Evolutionary conservation across 2,329 filamentous ascomycete species (phyloP).

Genomic region (Ascochyta rabiei): DNA sequence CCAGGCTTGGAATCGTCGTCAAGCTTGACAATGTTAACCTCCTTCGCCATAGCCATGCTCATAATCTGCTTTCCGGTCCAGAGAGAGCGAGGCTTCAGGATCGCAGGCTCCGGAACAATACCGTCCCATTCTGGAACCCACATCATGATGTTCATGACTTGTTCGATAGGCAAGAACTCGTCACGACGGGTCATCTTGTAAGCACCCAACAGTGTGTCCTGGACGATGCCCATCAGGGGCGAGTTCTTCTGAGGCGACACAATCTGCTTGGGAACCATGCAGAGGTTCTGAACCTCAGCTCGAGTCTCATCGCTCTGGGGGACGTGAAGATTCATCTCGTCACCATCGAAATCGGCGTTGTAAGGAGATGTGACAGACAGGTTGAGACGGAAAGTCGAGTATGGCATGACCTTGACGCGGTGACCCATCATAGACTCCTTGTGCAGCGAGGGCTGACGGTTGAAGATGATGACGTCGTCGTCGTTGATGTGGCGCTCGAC

Average conservation of each 20-base stretch:
- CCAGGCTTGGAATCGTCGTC: constrained; percentile 63
- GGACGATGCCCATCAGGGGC: constrained; percentile 98
- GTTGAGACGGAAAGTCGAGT: constrained; percentile 97
- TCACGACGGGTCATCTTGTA: constrained; percentile 97
- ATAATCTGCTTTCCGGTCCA: constrained; percentile 99
- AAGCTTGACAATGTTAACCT: constrained; percentile 72
- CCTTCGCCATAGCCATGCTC: constrained; percentile 86
- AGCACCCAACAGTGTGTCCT: constrained; percentile 93
- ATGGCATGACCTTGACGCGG: constrained; percentile 96
- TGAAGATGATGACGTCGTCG: constrained; percentile 98
- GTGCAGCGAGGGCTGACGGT: constrained; percentile 97
- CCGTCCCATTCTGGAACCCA: constrained; percentile 99
- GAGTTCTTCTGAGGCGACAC: constrained; percentile 97
- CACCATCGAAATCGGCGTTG: constrained; percentile 99
- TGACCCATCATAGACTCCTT: constrained; percentile 99
- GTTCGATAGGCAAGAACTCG: constrained; percentile 84
- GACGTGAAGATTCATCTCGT: constrained; percentile 99
- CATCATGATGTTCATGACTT: constrained; percentile 95
- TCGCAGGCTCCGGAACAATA: constrained; percentile 89
- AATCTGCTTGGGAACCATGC: constrained; percentile 97
- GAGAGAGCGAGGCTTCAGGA: constrained; percentile 85
- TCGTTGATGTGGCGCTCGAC: constrained; percentile 96
- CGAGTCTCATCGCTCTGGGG: constrained; percentile 97
- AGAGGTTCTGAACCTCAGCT: constrained; percentile 91
- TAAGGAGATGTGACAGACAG: constrained; percentile 97